phyloP scores from a whole-genome alignment of 2,329 filamentous ascomycete species.

The Aspergillus fumigatus region DNA sequence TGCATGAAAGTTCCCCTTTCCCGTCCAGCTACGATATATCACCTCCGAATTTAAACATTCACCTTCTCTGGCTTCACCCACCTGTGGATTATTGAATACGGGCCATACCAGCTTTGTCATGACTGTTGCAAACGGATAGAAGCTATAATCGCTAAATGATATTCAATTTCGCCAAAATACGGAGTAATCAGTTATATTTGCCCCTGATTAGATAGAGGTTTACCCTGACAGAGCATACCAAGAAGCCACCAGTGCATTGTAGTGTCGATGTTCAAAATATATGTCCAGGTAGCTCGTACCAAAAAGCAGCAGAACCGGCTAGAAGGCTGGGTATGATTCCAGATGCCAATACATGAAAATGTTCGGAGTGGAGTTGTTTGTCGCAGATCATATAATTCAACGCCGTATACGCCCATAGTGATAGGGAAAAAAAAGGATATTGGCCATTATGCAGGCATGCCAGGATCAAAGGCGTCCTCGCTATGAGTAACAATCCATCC shows the following conservation, averaged over 20 bases:
- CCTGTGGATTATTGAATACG: not conserved
- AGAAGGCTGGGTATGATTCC: conserved; percentile 13
- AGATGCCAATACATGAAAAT: conserved; percentile 21
- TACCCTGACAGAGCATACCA: not conserved
- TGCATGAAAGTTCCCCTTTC: not conserved
- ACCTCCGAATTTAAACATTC: not conserved
- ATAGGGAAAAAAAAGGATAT: conserved; percentile 1
- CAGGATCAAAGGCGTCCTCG: not conserved
- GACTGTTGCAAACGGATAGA: not conserved
- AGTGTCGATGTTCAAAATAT: not conserved
- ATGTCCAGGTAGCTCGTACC: not conserved
- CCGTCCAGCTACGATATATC: conserved; percentile 1
- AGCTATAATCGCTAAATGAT: not conserved
- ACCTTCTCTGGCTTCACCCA: not conserved
- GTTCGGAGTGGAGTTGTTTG: conserved; percentile 26
- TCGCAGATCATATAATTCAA: conserved; percentile 18
- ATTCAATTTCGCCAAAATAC: not conserved
- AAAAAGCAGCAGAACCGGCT: not conserved
- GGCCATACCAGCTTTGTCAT: not conserved
- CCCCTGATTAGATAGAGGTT: too few relatives aligned
- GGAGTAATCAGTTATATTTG: not conserved
- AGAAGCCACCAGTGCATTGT: not conserved
- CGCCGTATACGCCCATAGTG: conserved; percentile 8
- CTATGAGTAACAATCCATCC: not conserved
- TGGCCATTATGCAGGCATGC: not conserved